Evolutionary conservation across 768 basidiomycete genomes (phyloP).

Genomic region (Pleurotus pulmonarius): DNA sequence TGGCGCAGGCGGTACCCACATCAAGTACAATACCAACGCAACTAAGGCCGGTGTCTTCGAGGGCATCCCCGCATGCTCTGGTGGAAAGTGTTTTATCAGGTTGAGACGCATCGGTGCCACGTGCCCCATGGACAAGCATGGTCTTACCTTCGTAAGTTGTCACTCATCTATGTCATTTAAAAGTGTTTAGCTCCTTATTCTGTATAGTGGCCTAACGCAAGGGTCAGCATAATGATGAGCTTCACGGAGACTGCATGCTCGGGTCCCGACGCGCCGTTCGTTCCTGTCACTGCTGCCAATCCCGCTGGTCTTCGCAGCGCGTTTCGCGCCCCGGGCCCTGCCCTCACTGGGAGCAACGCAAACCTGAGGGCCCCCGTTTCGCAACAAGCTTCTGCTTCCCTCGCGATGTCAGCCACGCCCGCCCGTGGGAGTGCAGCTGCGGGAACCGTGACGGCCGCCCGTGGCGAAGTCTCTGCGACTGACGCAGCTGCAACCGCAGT

Average conservation of each 20-base stretch:
- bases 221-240: not conserved
- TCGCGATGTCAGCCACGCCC: not conserved
- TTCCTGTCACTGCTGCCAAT: not conserved
- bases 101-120: constrained; percentile 1
- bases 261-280: not conserved
- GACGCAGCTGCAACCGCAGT: not conserved
- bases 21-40: not conserved
- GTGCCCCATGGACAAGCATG: not conserved
- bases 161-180: not conserved
- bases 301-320: not conserved
- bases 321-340: no score
- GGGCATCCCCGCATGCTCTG: not conserved
- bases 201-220: constrained; percentile 3
- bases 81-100: not conserved
- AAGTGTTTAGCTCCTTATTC: not conserved
- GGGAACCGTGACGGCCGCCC: not conserved
- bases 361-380: not conserved
- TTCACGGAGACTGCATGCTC: constrained; percentile 5
- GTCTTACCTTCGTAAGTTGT: not conserved
- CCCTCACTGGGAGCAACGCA: not conserved
- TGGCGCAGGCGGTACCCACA: not conserved
- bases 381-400: not conserved
- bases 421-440: not conserved
- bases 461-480: no score
- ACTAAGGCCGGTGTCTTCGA: not conserved